Evolutionary conservation across 2,329 filamentous ascomycete genomes (phyloP), one percentile per base, ranked within the genome.

Genomic region (Fusarium sp.): DNA sequence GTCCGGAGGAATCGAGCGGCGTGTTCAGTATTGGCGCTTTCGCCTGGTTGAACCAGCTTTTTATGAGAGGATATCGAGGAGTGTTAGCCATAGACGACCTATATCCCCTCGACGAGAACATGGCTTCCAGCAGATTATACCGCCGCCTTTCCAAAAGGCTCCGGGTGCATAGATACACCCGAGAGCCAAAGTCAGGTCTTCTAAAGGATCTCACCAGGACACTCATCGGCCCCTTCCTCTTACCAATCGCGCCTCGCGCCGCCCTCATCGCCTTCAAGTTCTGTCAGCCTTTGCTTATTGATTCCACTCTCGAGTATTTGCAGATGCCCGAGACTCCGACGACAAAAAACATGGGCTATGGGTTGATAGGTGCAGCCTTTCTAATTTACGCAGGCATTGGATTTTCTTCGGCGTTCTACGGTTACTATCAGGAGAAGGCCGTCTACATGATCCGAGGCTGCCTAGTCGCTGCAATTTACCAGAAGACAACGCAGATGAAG

Each of bases 271-370:
- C 78, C 15, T 83, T 84, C 64, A 81, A 75, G 20, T 83, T 83
- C 42, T 83, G 81, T 40, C 82, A 83, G 48, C 83, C 84, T 0
- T 81, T 85, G 27, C 80, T 85, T 38, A 82, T 85, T 57, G 75
- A 82, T 17, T 73, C 77, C 1, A 76, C 82, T 0, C 72, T 85
- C 2, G 61, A 71, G 4, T 81, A 82, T 42, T 75, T 85, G 6
- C 69, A 74, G 23, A 44, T 70, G 5, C 70, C 79, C 4, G 62
- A 73, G 11, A 62, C 69, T 0, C 23, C 53, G 0, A 59, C 66
- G 0, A 64, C 66, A 1, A 63, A 70, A 1, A 80, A 78, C 35
- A 60, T 76, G 17, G 79, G 82, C 4, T 84, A 83, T 62, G 83
- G 83, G 0, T 77, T 85, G 8, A 83, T 86, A 13, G 84, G 80